These are phyloP conservation scores for Fraxinus albicans DNA, from an alignment of 305 asterid genomes.

Conservation along the genomic window DNA sequence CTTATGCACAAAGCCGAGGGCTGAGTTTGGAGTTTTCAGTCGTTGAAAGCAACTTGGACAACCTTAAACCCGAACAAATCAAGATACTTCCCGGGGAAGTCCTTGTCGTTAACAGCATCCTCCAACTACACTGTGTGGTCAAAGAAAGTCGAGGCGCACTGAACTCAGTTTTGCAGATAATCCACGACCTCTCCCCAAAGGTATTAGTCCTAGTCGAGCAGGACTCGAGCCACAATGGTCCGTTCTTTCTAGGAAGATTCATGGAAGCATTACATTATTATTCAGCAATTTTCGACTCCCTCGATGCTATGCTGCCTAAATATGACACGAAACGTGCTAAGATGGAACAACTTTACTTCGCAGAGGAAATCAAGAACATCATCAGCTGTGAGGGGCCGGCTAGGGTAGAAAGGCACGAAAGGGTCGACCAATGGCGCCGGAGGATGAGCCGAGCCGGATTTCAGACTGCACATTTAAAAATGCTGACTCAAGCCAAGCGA, in stretches of 20 bases:
- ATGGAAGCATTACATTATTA: conserved; percentile 85
- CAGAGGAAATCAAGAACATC: conserved; percentile 51
- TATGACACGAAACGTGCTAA: conserved; percentile 47
- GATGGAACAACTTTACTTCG: conserved; percentile 49
- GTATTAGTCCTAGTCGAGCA: conserved; percentile 75
- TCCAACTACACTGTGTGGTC: conserved; percentile 84
- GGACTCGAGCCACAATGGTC: conserved; percentile 88
- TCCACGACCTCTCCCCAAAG: conserved; percentile 70
- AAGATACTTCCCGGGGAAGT: conserved; percentile 51
- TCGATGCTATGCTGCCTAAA: conserved; percentile 20
- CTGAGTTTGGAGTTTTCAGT: conserved; percentile 49
- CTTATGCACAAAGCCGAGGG: conserved; percentile 44
- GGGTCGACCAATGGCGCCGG: not conserved
- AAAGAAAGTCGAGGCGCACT: conserved; percentile 81
- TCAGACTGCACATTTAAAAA: conserved; percentile 33
- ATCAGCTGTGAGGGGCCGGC: conserved; percentile 40
- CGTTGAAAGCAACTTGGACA: conserved; percentile 66
- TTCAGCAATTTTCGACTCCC: conserved; percentile 47
- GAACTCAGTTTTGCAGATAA: conserved; percentile 63
- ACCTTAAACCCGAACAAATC: conserved; percentile 54
- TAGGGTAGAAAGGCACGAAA: conserved; percentile 40
- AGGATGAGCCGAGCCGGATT: not conserved
- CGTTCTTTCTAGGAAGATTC: conserved; percentile 79
- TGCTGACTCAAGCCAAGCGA: conserved; percentile 40
- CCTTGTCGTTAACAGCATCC: conserved; percentile 68